Evolutionary conservation across 164 flowering plant species (phyloP), one percentile per base, ranked within the genome.

Genomic region (Amborella trichopoda): DNA sequence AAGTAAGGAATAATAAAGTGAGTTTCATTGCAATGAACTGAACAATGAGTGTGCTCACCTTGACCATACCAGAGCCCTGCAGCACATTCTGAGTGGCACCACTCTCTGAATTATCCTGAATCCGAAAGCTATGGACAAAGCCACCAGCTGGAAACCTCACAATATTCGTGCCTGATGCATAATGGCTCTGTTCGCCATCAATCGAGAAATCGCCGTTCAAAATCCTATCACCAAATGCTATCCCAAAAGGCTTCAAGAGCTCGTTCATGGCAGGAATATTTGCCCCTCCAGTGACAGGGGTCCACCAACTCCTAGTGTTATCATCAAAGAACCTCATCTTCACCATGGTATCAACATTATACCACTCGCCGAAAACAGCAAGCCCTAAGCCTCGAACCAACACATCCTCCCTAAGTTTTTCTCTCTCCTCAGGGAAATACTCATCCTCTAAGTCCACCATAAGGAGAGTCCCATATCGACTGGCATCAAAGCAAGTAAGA

Each of bases 221-320:
- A 57, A 88, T 88, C 68, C 83, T 84, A 60, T 82, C 94, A 23
- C 99, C 99, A 68, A 93, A 93, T 46, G 99, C 96, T 56, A 93
- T 88, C 23, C 99, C 94, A 73, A 82, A 84, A 39, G 95, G 81
- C 3, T 85, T 80, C 82, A 93, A 68, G 36, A 93, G 95, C 59
- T 93, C 91, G 70, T 93, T 93, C 46, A 93, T 34, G 32, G 99
- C 99, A 5, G 99, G 99, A 48, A 93, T 53, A 65, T 93, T 93
- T 32, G 99, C 86, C 63, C 99, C 99, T 25, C 96, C 96, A 53
- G 99, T 87, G 28, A 93, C 80, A 6, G 96, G 99, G 11, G 95
- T 93, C 99, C 99, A 93, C 99, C 96, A 93, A 61, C 99, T 93
- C 43, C 99, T 49, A 0, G 96, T 93, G 65, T 87, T 93, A 55